These are phyloP conservation scores for Sisymbrium irio DNA, from an alignment of 345 rosid genomes.

Conservation along the genomic window DNA sequence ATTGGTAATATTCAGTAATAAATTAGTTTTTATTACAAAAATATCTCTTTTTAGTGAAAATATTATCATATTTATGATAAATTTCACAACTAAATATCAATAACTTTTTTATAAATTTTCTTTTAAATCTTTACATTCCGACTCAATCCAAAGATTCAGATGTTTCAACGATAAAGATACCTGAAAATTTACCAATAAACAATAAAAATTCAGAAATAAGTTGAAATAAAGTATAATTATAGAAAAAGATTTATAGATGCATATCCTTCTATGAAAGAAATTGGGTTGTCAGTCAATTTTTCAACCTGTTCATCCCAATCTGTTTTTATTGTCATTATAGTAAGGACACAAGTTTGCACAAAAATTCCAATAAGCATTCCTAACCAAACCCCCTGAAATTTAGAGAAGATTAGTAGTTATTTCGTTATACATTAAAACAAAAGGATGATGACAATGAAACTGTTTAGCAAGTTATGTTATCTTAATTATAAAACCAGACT, in stretches of 20 bases:
- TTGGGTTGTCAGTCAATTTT: not conserved
- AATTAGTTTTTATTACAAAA: too few species aligned
- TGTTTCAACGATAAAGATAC: not conserved
- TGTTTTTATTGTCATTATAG: slow-evolving; percentile 28
- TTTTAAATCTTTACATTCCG: not conserved
- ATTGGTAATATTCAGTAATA: too few species aligned
- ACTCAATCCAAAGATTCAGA: slow-evolving; percentile 28
- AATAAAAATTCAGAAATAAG: not conserved
- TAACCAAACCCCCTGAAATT: slow-evolving; percentile 64
- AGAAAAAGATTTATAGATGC: not conserved
- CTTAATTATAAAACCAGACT: not conserved
- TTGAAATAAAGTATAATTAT: not conserved
- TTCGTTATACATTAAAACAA: not conserved
- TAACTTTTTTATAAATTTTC: too few species aligned
- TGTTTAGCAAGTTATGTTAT: not conserved
- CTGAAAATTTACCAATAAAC: slow-evolving; percentile 1
- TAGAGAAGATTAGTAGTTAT: not conserved
- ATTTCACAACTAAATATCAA: too few species aligned
- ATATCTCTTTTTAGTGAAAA: too few species aligned
- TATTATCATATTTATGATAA: too few species aligned
- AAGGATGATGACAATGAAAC: not conserved
- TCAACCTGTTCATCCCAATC: slow-evolving; percentile 38
- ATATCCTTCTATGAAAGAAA: not conserved
- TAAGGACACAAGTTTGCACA: slow-evolving; percentile 35
- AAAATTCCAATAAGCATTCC: slow-evolving; percentile 71